phyloP scores from a whole-genome alignment of 202 grass and related monocot genomes.

The Bolboschoenoplectus hybrid region DNA sequence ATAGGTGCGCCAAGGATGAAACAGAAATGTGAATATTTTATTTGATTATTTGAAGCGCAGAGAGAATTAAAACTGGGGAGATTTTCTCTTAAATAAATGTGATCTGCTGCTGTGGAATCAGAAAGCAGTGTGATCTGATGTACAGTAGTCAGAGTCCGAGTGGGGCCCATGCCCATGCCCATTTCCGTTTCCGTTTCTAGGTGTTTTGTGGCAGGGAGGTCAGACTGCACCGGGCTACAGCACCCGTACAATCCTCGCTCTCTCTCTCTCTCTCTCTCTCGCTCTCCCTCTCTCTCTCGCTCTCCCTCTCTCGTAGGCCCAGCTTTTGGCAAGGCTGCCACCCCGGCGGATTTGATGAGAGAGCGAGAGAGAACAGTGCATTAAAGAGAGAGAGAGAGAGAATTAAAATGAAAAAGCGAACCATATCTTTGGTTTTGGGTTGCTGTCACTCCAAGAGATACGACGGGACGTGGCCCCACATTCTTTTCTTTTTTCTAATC shows the following conservation, averaged over 20 bases:
- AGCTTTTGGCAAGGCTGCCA: slow-evolving; percentile 30
- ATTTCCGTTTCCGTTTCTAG: slow-evolving; percentile 10
- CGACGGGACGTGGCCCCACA: not conserved
- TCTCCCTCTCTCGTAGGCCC: not conserved
- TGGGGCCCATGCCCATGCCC: not conserved
- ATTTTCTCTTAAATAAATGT: too few species aligned
- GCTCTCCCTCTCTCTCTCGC: too few species aligned
- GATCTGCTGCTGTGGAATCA: too few species aligned
- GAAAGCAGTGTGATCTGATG: too few species aligned
- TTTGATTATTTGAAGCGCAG: too few species aligned
- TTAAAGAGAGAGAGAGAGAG: not conserved
- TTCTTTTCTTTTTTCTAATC: not conserved
- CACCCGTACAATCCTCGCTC: not conserved
- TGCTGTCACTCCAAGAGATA: slow-evolving; percentile 16
- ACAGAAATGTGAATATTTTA: too few species aligned
- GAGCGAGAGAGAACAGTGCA: not conserved
- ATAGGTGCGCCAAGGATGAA: too few species aligned
- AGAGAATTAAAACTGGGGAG: too few species aligned
- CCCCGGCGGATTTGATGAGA: slow-evolving; percentile 10
- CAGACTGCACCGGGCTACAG: slow-evolving; percentile 22
- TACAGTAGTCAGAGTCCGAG: not conserved
- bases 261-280: not conserved
- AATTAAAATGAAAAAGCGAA: not conserved
- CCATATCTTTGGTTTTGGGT: slow-evolving; percentile 26
- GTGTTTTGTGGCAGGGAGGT: slow-evolving; percentile 35